These are phyloP conservation scores for Sporisorium sorghi DNA, from an alignment of 1,284 basidiomycete species.

Conservation along the genomic window DNA sequence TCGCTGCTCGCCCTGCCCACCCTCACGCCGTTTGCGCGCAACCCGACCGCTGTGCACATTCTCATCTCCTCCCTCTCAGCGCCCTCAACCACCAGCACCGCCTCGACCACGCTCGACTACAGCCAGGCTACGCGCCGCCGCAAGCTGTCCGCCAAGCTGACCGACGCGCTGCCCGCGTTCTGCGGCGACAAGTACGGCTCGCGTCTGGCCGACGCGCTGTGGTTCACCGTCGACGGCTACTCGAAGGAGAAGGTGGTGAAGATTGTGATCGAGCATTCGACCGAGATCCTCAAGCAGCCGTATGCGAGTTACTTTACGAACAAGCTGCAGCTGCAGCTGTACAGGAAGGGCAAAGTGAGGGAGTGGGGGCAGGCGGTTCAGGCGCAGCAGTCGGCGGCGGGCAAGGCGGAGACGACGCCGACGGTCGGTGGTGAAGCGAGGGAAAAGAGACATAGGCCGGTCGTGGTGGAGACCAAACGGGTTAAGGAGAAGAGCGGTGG, in stretches of 20 bases:
- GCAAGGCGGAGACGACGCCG: not conserved
- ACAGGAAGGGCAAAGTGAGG: slow-evolving; percentile 47
- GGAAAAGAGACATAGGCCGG: slow-evolving; percentile 4
- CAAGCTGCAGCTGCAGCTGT: slow-evolving; percentile 59
- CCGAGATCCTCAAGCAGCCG: slow-evolving; percentile 41
- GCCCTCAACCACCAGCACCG: slow-evolving; percentile 5
- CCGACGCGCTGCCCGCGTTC: slow-evolving; percentile 29
- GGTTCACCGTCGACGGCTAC: slow-evolving; percentile 58
- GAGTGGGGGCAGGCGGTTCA: slow-evolving; percentile 55
- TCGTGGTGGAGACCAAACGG: slow-evolving; percentile 28
- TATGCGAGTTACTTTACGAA: slow-evolving; percentile 64
- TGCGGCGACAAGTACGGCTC: slow-evolving; percentile 64
- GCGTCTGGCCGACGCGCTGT: slow-evolving; percentile 62
- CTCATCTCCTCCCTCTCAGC: slow-evolving; percentile 42
- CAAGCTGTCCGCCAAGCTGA: slow-evolving; percentile 31
- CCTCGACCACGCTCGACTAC: slow-evolving; percentile 5
- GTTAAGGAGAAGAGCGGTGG: slow-evolving; percentile 3
- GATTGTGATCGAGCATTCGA: slow-evolving; percentile 32
- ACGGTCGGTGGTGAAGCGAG: not conserved
- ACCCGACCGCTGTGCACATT: slow-evolving; percentile 39
- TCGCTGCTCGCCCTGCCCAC: slow-evolving; percentile 47
- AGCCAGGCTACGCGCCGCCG: slow-evolving; percentile 36
- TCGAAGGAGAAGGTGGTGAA: slow-evolving; percentile 50
- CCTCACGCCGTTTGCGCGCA: slow-evolving; percentile 39
- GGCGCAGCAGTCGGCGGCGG: slow-evolving; percentile 15